A percentile compares a stretch with the other conserved stretches of the same genome.
Evolutionary conservation across 257 asterid genomes (phyloP).

Genomic region (Solanum bulbocastanum): DNA sequence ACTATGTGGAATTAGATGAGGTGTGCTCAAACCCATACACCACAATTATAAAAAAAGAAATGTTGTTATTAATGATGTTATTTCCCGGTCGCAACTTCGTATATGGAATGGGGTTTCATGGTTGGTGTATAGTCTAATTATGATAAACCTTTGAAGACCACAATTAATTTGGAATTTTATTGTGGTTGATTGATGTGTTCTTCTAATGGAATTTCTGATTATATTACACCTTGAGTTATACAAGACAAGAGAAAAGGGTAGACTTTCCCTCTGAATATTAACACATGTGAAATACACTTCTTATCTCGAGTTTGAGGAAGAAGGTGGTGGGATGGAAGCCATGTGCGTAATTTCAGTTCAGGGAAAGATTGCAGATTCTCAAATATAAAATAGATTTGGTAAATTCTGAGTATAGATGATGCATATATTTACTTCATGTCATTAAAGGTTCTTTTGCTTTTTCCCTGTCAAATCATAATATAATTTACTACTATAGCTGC

Average conservation of each 20-base stretch:
- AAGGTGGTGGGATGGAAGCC: background rate
- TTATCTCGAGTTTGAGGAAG: background rate
- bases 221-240: background rate
- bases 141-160: background rate
- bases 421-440: background rate
- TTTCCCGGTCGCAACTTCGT: background rate
- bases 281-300: background rate
- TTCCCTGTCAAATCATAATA: background rate
- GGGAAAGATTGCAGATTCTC: background rate
- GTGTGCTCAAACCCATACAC: background rate
- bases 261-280: background rate
- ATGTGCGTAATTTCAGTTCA: background rate
- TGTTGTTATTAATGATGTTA: too few species aligned
- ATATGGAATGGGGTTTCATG: accelerated
- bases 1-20: background rate
- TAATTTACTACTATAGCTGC: background rate
- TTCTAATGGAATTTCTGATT: background rate
- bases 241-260: background rate
- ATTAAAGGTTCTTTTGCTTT: background rate
- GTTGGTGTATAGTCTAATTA: background rate
- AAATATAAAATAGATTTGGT: background rate
- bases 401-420: background rate
- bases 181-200: background rate
- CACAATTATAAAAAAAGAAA: background rate
- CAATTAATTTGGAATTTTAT: background rate